Evolutionary conservation across 352 stramenopile species (phyloP).

Genomic region (Globisporangium okanoganense): DNA sequence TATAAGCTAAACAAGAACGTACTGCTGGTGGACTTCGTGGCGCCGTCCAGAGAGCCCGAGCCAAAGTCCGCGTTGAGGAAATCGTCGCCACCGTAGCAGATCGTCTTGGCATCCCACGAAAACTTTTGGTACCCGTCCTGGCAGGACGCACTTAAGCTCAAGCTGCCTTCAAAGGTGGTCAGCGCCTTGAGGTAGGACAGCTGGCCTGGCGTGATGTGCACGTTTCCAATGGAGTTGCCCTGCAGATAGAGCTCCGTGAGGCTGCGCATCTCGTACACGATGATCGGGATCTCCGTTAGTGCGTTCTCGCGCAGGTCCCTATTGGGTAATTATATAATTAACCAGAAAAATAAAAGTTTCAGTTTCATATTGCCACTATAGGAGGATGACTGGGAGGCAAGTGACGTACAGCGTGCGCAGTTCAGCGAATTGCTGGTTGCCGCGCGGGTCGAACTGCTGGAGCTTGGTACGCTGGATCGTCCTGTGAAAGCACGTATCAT

Average conservation of each 20-base stretch:
- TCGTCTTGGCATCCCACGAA: constrained; percentile 42
- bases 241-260: constrained; percentile 50
- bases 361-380: no score
- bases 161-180: constrained; percentile 38
- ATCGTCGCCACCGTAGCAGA: constrained; percentile 45
- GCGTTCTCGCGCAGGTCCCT: constrained; percentile 68
- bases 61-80: constrained; percentile 36
- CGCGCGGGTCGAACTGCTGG: constrained; percentile 57
- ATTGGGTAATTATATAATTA: no score
- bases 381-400: background rate
- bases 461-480: constrained; percentile 59
- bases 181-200: constrained; percentile 54
- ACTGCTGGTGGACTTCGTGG: constrained; percentile 26
- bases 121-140: constrained; percentile 39
- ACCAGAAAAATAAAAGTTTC: no score
- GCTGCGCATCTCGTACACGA: constrained; percentile 64
- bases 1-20: background rate
- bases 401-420: constrained; percentile 56
- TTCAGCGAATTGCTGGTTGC: constrained; percentile 32
- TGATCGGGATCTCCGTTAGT: constrained; percentile 53
- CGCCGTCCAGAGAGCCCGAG: constrained; percentile 25
- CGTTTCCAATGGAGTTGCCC: constrained; percentile 46
- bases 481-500: constrained; percentile 25
- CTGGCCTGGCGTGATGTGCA: constrained; percentile 47
- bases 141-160: constrained; percentile 36